phyloP scores from a whole-genome alignment of 2,329 filamentous ascomycete genomes.

The Fonsecaea multimorphosa region DNA sequence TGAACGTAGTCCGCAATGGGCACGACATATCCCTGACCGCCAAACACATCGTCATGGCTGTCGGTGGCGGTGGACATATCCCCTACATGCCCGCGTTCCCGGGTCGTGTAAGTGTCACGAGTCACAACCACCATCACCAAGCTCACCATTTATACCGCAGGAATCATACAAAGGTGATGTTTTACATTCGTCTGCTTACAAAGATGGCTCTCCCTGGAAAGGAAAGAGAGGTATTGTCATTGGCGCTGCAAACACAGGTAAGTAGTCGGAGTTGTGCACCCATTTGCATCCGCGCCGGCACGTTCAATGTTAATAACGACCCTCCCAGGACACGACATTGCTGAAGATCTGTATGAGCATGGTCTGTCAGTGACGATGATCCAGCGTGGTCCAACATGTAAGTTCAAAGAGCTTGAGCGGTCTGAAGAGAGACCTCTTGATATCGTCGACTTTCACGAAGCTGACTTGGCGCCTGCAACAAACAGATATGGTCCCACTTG shows the following conservation, averaged over 20 bases:
- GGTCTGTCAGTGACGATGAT: background rate
- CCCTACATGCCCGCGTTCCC: background rate
- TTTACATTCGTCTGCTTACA: background rate
- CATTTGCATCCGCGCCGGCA: too few relatives aligned
- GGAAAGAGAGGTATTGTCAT: background rate
- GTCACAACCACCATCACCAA: background rate
- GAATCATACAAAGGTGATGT: background rate
- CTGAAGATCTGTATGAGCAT: background rate
- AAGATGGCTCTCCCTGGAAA: background rate
- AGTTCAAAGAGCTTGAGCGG: constrained; percentile 28
- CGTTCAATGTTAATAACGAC: too few relatives aligned
- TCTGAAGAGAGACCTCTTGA: too few relatives aligned
- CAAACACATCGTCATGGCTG: background rate
- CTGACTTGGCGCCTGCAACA: background rate
- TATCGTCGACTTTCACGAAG: background rate
- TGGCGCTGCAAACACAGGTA: background rate
- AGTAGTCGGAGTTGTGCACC: background rate
- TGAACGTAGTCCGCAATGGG: background rate
- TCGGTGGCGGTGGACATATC: background rate
- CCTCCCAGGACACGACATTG: background rate
- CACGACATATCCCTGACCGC: background rate
- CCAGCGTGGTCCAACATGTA: constrained; percentile 1
- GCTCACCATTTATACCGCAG: constrained; percentile 13
- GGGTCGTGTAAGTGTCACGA: background rate
- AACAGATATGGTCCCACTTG: background rate